phyloP scores from a whole-genome alignment of 192 early-diverging fungal genomes.

The Paraglomus brasilianum region DNA sequence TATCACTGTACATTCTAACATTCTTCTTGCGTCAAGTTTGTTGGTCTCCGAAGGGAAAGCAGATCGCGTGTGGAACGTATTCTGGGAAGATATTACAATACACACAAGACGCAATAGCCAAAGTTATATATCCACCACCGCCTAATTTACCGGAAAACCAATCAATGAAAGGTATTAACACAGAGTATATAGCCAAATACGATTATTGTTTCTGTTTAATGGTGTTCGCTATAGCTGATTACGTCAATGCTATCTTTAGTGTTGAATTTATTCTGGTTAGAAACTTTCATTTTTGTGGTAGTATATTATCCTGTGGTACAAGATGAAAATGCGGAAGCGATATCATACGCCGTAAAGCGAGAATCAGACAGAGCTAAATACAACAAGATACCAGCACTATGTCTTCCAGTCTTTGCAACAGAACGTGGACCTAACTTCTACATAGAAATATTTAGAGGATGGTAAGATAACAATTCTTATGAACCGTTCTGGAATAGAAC shows the following conservation, averaged over 20 bases:
- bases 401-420: constrained; percentile 50
- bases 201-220: neutral
- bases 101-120: constrained; percentile 59
- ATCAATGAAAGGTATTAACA: constrained; percentile 11
- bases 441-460: constrained; percentile 56
- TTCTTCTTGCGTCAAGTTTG: constrained; percentile 18
- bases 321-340: constrained; percentile 33
- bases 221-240: neutral
- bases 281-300: constrained; percentile 65
- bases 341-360: constrained; percentile 62
- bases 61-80: constrained; percentile 74
- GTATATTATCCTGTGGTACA: constrained; percentile 38
- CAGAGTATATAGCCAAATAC: neutral
- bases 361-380: constrained; percentile 50
- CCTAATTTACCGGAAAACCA: constrained; percentile 11
- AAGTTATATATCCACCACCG: constrained; percentile 32
- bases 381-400: constrained; percentile 53
- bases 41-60: constrained; percentile 91
- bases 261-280: constrained; percentile 71
- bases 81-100: constrained; percentile 61
- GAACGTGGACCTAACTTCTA: constrained; percentile 56
- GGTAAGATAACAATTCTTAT: constrained; percentile 35
- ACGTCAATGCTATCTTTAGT: constrained; percentile 44
- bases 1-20: neutral
- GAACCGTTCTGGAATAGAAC: neutral